phyloP scores from a whole-genome alignment of 768 basidiomycete species.

The Kwoniella newhampshirensis region DNA sequence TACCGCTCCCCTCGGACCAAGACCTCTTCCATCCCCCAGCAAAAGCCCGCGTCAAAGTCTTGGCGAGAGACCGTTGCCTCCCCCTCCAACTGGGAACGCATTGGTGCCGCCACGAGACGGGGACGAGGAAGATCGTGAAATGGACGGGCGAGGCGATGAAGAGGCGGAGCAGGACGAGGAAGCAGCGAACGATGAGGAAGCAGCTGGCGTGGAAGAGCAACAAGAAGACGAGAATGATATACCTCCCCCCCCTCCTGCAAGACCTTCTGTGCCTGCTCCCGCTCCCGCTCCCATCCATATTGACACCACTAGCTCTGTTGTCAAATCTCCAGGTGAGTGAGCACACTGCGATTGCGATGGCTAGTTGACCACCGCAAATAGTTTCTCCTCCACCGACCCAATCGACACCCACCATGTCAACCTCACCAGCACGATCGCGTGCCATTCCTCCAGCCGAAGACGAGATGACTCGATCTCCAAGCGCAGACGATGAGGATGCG shows the following conservation, averaged over 20 bases:
- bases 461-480: conserved; percentile 9
- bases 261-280: conserved; percentile 7
- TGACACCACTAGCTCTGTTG: background rate
- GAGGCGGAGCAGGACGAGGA: conserved; percentile 6
- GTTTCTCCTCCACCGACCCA: conserved; percentile 3
- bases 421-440: conserved; percentile 1
- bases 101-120: conserved; percentile 34
- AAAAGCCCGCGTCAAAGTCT: background rate
- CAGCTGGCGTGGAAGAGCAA: conserved; percentile 11
- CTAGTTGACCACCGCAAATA: background rate
- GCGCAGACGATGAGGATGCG: conserved; percentile 55
- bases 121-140: conserved; percentile 31
- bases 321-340: conserved; percentile 16
- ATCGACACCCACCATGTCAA: conserved; percentile 1
- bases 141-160: conserved; percentile 21
- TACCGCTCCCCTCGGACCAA: conserved; percentile 22
- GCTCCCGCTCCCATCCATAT: conserved; percentile 13
- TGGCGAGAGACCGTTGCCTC: conserved; percentile 20
- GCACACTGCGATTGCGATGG: background rate
- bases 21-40: conserved; percentile 28
- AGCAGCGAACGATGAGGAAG: conserved; percentile 5
- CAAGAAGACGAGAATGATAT: conserved; percentile 56
- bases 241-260: conserved; percentile 14
- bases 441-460: conserved; percentile 10
- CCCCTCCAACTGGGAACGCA: conserved; percentile 28